phyloP scores from a whole-genome alignment of 495 filamentous ascomycete species.

The Penicillium coffeae region DNA sequence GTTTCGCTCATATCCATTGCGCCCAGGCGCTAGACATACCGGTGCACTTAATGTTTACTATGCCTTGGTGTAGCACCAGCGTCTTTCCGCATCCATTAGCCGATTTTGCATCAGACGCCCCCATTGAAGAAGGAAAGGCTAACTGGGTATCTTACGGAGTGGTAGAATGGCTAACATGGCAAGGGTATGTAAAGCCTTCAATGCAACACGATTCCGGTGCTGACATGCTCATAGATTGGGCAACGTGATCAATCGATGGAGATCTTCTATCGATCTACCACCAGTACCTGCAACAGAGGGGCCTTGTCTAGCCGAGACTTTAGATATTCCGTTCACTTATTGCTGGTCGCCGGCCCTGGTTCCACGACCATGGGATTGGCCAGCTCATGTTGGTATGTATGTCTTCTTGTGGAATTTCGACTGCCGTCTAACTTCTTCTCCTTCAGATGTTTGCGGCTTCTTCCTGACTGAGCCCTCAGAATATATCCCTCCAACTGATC shows the following conservation, averaged over 20 bases:
- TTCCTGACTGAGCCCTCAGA: constrained; percentile 51
- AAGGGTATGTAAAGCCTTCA: constrained; percentile 42
- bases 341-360: constrained; percentile 62
- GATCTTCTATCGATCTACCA: constrained; percentile 50
- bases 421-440: neutral
- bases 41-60: constrained; percentile 64
- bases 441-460: constrained; percentile 54
- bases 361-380: constrained; percentile 61
- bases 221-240: constrained; percentile 39
- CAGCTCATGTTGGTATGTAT: constrained; percentile 45
- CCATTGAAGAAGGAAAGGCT: constrained; percentile 39
- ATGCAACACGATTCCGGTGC: neutral
- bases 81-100: constrained; percentile 56
- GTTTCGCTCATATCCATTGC: constrained; percentile 63
- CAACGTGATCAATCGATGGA: constrained; percentile 56
- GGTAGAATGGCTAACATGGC: constrained; percentile 65
- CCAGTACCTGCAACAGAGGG: constrained; percentile 39
- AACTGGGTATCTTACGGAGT: constrained; percentile 59
- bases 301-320: constrained; percentile 30
- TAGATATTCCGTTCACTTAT: constrained; percentile 60
- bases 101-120: constrained; percentile 30
- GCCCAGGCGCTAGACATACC: constrained; percentile 59
- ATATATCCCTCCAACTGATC: constrained; percentile 49
- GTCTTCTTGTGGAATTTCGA: neutral
- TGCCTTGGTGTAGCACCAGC: constrained; percentile 55